Base-by-base conservation (phyloP, 306 rosid species). In the Prunus padus region DNA sequence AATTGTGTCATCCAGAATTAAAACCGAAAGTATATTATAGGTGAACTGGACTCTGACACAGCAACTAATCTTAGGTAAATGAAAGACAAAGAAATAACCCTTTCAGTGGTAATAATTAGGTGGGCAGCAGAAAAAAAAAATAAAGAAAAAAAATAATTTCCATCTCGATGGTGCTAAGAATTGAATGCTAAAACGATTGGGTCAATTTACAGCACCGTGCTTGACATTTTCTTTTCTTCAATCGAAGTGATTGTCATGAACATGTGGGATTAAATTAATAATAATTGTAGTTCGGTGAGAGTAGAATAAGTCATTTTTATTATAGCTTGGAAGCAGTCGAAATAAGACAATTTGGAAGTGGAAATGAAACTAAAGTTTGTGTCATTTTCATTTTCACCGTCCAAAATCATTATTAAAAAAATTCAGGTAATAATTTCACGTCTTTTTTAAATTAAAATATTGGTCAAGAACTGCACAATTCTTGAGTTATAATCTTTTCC, bases 1-100 rank as follows among this genome's bases (percentile, higher is more conserved):
- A 47, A 30, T 12, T 46, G 33, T 52, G 31, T 28, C 45, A 22
- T 14, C 42, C n/a, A 10, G 31, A 1, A 23, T 11, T 5, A 45
- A 50, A 81, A 40, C 25, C 13, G 31, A 45, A 9, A 44, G 11
- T 7, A 15, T 5, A 23, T 65, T 54, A 37, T 77, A 47, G 81
- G 87, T 81, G 76, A 59, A 76, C 4, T 3, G 15, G 76, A 85
- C 71, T 37, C 26, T 60, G 83, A 83, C 87, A 42, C 7, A 0
- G 49, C 23, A 79, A 69, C 87, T 83, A 79, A 70, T 61, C 2
- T 20, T 33, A 54, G 64, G 30, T 54, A 71, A 71, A 20, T 30
- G 28, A 19, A 69, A 16, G 13, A 25, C 12, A 20, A 46, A n/a
- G 45, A n/a, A n/a, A n/a, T n/a, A n/a, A n/a, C n/a, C n/a, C n/a